Percentiles rank a stretch among this genome's conserved stretches.
Conservation (phyloP, 192 early-diverging fungal genomes). For the Coemansia sp. region DNA sequence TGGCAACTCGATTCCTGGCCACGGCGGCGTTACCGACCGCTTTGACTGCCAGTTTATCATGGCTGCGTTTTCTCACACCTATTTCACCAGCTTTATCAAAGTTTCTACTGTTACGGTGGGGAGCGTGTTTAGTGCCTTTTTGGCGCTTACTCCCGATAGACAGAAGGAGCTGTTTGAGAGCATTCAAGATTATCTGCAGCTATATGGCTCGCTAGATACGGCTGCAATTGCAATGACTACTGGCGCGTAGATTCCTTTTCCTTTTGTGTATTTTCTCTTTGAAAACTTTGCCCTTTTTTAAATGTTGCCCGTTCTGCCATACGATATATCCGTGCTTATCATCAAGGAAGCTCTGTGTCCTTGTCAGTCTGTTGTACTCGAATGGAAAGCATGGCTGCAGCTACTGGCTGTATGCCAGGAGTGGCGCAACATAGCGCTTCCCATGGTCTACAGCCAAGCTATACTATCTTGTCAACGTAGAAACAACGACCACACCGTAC, state of each 20-base stretch:
- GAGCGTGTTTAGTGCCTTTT: conserved; percentile 44
- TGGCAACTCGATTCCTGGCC: conserved; percentile 93
- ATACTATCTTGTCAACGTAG: neutral
- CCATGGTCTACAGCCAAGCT: neutral
- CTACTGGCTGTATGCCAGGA: neutral
- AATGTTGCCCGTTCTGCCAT: no score
- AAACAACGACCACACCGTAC: neutral
- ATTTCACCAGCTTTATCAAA: conserved; percentile 85
- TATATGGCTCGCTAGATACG: conserved; percentile 17
- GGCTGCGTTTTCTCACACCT: conserved; percentile 89
- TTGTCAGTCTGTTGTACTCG: no score
- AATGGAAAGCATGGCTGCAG: neutral
- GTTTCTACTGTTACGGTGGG: conserved; percentile 50
- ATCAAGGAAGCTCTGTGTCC: no score
- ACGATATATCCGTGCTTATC: no score
- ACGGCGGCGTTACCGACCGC: conserved; percentile 95
- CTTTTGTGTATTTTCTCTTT: no score
- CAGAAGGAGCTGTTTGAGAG: conserved; percentile 50
- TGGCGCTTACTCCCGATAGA: conserved; percentile 30
- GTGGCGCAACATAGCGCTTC: neutral
- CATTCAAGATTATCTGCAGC: conserved; percentile 56
- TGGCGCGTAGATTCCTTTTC: no score
- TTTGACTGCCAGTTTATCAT: conserved; percentile 99
- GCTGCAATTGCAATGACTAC: neutral
- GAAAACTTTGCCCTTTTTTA: no score